Conservation (phyloP, 371 early-diverging fungal species). For the Fennellomyces sp. region DNA sequence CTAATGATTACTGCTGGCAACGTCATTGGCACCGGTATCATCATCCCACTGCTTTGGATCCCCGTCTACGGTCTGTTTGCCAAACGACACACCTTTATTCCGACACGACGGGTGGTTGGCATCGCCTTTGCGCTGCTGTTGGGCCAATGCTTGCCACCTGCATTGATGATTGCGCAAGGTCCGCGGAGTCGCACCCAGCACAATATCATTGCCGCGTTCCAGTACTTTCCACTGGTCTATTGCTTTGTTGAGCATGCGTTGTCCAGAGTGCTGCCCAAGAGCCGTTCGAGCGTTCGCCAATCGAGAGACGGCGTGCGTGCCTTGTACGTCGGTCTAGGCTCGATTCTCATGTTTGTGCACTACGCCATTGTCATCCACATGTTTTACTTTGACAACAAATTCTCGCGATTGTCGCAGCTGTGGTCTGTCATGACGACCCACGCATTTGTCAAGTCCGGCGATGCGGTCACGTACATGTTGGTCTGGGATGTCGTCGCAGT, state of each 20-base stretch:
- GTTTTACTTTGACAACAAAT: not conserved
- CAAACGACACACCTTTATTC: not conserved
- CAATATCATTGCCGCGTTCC: not conserved
- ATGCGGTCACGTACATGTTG: slow-evolving; percentile 7
- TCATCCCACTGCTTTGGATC: not conserved
- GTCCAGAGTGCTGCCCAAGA: not conserved
- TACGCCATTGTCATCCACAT: not conserved
- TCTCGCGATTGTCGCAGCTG: too few relatives aligned
- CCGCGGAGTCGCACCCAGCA: not conserved
- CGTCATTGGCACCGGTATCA: not conserved
- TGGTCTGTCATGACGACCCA: too few relatives aligned
- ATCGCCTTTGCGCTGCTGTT: not conserved
- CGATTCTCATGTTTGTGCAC: not conserved
- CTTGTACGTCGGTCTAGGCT: not conserved
- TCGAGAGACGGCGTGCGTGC: not conserved
- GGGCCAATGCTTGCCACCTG: not conserved
- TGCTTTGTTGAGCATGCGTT: not conserved
- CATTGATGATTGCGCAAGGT: not conserved
- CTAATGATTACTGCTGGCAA: not conserved
- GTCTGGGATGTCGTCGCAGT: not conserved
- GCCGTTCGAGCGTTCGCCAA: not conserved
- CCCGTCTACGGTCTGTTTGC: not conserved
- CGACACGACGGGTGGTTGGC: not conserved
- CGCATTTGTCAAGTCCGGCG: not conserved
- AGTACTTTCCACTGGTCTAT: not conserved